These are phyloP conservation scores for Coprinopsis sp. DNA, from an alignment of 768 basidiomycete genomes.

Conservation along the genomic window DNA sequence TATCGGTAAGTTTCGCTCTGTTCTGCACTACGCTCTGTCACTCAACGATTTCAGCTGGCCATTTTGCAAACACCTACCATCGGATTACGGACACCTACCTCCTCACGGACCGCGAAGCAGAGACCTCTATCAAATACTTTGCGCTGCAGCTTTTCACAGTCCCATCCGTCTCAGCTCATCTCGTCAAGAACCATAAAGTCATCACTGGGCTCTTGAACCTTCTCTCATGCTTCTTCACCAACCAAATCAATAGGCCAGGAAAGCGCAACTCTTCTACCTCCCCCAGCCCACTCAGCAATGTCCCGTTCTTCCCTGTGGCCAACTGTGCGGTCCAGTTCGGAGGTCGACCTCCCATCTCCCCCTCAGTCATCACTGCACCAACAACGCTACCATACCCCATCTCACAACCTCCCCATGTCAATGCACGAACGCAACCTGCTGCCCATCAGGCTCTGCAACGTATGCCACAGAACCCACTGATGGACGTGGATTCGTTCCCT, in stretches of 20 bases:
- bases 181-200: conserved; percentile 69
- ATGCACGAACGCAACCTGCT: conserved; percentile 2
- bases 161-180: conserved; percentile 76
- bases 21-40: not conserved
- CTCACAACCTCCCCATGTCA: not conserved
- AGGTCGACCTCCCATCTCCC: not conserved
- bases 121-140: conserved; percentile 92
- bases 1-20: conserved; percentile 52
- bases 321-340: not conserved
- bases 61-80: conserved; percentile 82
- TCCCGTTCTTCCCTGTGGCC: conserved; percentile 3
- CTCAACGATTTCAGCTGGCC: conserved; percentile 50
- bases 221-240: conserved; percentile 89
- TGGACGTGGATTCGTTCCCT: conserved; percentile 81
- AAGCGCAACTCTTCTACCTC: conserved; percentile 55
- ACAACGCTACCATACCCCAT: conserved; percentile 3
- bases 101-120: conserved; percentile 88
- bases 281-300: conserved; percentile 8
- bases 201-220: conserved; percentile 75
- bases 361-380: not conserved
- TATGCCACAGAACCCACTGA: conserved; percentile 16
- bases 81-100: conserved; percentile 88
- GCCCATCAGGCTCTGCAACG: conserved; percentile 8
- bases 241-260: conserved; percentile 59
- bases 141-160: conserved; percentile 91